A percentile compares a stretch with the other conserved stretches of the same genome.
phyloP scores from a whole-genome alignment of 2,329 filamentous ascomycete genomes.

The Ascochyta viciae-villosae region DNA sequence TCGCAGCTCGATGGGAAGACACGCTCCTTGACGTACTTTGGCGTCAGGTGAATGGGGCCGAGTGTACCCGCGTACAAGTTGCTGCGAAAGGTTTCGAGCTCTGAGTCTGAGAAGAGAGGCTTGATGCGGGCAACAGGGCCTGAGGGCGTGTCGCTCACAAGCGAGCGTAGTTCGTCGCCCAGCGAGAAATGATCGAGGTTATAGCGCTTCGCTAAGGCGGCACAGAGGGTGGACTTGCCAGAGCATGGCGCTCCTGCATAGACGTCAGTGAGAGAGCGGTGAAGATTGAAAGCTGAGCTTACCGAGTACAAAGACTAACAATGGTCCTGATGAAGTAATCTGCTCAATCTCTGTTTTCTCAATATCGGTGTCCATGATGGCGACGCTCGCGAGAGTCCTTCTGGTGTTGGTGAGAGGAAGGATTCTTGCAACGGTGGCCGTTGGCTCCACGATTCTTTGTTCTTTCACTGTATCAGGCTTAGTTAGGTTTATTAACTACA shows the following conservation, averaged over 20 bases:
- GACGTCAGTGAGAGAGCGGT: not conserved
- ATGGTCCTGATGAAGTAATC: not conserved
- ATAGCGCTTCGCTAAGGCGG: slow-evolving; percentile 7
- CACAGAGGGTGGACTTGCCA: slow-evolving; percentile 21
- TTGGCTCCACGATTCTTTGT: too few relatives aligned
- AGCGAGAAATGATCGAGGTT: slow-evolving; percentile 20
- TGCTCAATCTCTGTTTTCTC: not conserved
- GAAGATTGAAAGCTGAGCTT: not conserved
- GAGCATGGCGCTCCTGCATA: slow-evolving; percentile 16
- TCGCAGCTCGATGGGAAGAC: slow-evolving; percentile 10
- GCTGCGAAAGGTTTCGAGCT: slow-evolving; percentile 1
- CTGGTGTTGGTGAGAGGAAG: too few relatives aligned
- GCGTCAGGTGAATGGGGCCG: slow-evolving; percentile 6
- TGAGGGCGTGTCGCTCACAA: slow-evolving; percentile 7
- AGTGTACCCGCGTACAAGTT: slow-evolving; percentile 14
- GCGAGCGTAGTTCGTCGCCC: slow-evolving; percentile 17
- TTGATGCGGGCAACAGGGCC: slow-evolving; percentile 11
- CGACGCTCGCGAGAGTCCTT: not conserved
- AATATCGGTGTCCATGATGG: not conserved
- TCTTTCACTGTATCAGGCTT: too few relatives aligned
- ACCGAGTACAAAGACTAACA: slow-evolving; percentile 19
- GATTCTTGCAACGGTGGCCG: too few relatives aligned
- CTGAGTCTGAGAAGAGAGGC: slow-evolving; percentile 1
- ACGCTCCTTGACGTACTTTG: slow-evolving; percentile 13
- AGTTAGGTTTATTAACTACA: too few relatives aligned